These are phyloP conservation scores for Cladophialophora chaetospira DNA, from an alignment of 2,329 filamentous ascomycete genomes.

Conservation along the genomic window DNA sequence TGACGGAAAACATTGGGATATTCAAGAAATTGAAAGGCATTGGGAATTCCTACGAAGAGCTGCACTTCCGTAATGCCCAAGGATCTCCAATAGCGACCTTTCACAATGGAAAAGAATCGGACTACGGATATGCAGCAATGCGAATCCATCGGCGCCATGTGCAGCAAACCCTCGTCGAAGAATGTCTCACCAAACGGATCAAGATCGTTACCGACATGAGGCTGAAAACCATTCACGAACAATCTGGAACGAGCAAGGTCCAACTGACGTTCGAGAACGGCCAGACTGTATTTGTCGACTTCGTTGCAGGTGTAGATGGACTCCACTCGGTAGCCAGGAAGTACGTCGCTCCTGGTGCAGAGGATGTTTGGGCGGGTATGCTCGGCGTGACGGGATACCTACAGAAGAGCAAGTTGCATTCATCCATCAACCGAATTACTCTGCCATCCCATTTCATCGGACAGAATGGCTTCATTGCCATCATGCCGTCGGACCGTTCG, in stretches of 20 bases:
- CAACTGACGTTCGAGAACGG: constrained; percentile 25
- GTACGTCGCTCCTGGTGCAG: neutral
- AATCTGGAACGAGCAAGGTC: neutral
- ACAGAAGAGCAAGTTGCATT: neutral
- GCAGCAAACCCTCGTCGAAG: neutral
- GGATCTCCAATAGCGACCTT: neutral
- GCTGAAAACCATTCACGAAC: neutral
- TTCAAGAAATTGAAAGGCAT: constrained; percentile 31
- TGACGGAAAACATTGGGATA: constrained; percentile 35
- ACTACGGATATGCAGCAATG: constrained; percentile 38
- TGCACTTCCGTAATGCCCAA: constrained; percentile 33
- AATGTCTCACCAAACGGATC: neutral
- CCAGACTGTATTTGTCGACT: constrained; percentile 15
- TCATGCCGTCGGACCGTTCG: constrained; percentile 6
- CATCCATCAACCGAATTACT: neutral
- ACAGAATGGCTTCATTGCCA: constrained; percentile 8
- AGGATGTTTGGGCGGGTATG: neutral
- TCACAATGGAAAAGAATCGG: constrained; percentile 23
- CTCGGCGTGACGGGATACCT: neutral
- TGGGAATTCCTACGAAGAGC: constrained; percentile 26
- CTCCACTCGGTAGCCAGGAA: constrained; percentile 18
- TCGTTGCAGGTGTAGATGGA: constrained; percentile 28
- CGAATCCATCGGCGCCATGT: constrained; percentile 29
- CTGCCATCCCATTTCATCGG: constrained; percentile 10
- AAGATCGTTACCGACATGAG: neutral